These are phyloP conservation scores for Teunomyces gatunensis DNA, from an alignment of 805 yeast genomes.

Conservation along the genomic window DNA sequence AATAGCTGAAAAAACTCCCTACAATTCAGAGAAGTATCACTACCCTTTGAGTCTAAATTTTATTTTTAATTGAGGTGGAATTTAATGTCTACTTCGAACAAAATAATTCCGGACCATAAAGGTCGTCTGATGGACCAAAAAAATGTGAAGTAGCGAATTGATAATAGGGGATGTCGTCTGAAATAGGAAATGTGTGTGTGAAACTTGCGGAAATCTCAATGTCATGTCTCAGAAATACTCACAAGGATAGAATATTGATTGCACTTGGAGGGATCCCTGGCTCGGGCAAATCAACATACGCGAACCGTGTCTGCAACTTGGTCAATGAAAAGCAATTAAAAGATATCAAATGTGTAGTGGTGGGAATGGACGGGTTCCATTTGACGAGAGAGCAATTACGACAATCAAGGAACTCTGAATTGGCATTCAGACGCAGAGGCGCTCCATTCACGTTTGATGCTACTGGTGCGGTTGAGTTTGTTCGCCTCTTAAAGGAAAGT, in stretches of 20 bases:
- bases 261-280: slow-evolving; percentile 80
- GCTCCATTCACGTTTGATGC: slow-evolving; percentile 86
- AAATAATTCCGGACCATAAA: too few relatives aligned
- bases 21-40: too few relatives aligned
- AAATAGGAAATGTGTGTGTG: background rate
- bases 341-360: slow-evolving; percentile 17
- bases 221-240: background rate
- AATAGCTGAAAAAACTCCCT: too few relatives aligned
- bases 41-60: too few relatives aligned
- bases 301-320: slow-evolving; percentile 42
- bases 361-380: slow-evolving; percentile 44
- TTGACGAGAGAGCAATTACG: slow-evolving; percentile 30
- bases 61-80: too few relatives aligned
- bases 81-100: too few relatives aligned
- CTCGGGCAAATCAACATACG: slow-evolving; percentile 75
- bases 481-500: slow-evolving; percentile 5
- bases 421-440: slow-evolving; percentile 69
- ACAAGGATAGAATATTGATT: slow-evolving; percentile 21
- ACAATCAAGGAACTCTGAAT: slow-evolving; percentile 49
- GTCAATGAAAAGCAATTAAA: slow-evolving; percentile 11
- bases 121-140: too few relatives aligned
- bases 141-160: background rate
- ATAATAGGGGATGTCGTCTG: background rate
- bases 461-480: slow-evolving; percentile 12
- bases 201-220: background rate